phyloP scores from a whole-genome alignment of 257 asterid genomes.

The Fraxinus pennsylvanica region DNA sequence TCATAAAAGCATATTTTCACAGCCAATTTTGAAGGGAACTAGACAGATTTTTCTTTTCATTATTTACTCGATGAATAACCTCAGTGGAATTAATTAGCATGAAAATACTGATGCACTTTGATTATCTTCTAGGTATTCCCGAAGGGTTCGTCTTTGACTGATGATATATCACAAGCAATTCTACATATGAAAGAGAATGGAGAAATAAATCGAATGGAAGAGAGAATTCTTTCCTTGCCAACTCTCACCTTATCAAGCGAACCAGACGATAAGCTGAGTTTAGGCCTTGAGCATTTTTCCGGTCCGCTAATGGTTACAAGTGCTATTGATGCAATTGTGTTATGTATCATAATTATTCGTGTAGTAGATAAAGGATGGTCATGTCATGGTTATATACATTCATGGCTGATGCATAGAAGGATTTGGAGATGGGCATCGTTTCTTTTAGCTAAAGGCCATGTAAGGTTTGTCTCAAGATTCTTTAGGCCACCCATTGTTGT shows the following conservation, averaged over 20 bases:
- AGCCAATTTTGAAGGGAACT: no score
- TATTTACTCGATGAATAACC: no score
- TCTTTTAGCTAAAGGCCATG: slow-evolving; percentile 1
- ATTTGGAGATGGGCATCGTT: slow-evolving; percentile 17
- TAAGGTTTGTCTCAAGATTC: slow-evolving; percentile 1
- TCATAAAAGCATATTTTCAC: no score
- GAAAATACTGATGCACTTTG: background rate
- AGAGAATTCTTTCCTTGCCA: slow-evolving; percentile 33
- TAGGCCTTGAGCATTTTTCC: slow-evolving; percentile 48
- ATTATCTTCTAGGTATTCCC: slow-evolving; percentile 44
- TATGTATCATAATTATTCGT: slow-evolving; percentile 19
- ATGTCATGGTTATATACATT: background rate
- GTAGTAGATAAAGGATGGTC: slow-evolving; percentile 15
- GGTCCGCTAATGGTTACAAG: slow-evolving; percentile 38
- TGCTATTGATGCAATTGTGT: slow-evolving; percentile 27
- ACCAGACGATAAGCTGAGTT: slow-evolving; percentile 18
- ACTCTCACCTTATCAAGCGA: slow-evolving; percentile 35
- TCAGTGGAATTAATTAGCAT: background rate
- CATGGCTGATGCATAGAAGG: slow-evolving; percentile 5
- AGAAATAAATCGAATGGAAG: slow-evolving; percentile 37
- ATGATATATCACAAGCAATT: slow-evolving; percentile 57
- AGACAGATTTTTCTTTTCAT: no score
- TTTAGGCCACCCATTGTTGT: background rate
- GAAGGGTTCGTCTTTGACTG: slow-evolving; percentile 51
- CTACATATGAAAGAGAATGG: slow-evolving; percentile 56